phyloP scores from a whole-genome alignment of 176 grass and related monocot genomes.

The Avena eriantha region DNA sequence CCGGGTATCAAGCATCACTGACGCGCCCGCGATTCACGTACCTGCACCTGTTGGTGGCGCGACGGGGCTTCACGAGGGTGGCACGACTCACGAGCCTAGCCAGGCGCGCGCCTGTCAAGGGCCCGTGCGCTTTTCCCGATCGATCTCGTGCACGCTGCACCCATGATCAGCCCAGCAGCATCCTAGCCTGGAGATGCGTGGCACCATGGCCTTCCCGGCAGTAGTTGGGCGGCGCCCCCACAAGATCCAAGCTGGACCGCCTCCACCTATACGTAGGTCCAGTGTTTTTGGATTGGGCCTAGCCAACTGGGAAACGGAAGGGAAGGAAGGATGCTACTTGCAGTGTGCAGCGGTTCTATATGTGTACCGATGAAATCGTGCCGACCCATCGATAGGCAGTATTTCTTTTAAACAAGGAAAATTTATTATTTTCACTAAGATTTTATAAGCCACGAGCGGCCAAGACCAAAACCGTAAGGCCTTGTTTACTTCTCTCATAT shows the following conservation, averaged over 20 bases:
- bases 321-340: no score
- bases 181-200: not conserved
- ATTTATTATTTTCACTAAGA: no score
- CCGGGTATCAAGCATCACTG: not conserved
- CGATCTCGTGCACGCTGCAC: not conserved
- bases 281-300: not conserved
- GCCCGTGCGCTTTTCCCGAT: not conserved
- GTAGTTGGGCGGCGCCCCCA: not conserved
- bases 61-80: slow-evolving; percentile 42
- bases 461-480: no score
- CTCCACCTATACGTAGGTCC: not conserved
- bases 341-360: no score
- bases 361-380: no score
- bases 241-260: slow-evolving; percentile 25
- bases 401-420: no score
- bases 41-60: not conserved
- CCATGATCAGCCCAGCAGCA: not conserved
- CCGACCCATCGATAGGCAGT: no score
- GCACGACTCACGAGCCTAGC: slow-evolving; percentile 1
- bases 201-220: not conserved
- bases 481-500: no score
- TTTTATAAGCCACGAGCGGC: no score
- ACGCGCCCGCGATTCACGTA: no score
- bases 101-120: not conserved
- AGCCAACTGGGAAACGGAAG: no score